Evolutionary conservation across 2,329 filamentous ascomycete species (phyloP), one percentile per base, ranked within the genome.

Genomic region (Aspergillus piperis): DNA sequence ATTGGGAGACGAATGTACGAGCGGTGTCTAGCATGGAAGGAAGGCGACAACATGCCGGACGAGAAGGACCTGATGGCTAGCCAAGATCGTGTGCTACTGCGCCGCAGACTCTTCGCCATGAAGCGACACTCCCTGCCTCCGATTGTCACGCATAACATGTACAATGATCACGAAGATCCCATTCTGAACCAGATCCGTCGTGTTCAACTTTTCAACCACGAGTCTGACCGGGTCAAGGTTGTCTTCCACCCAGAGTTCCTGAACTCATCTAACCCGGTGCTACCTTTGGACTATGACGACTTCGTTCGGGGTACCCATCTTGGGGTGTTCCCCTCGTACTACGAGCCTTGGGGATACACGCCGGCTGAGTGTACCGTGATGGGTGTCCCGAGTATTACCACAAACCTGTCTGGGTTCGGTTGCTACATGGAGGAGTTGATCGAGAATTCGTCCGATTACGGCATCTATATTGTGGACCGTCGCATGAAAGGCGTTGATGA

Each of bases 351-450:
- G 95, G 95, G 95, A 49, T 99, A 99, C 79, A 99, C 95, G 2
- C 95, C 94, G 0, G 94, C 95, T 55, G 95, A 98, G 78, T 99
- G 95, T 78, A 98, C 95, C 0, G 95, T 98, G 64, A 98, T 98
- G 95, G 95, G 95, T 70, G 93, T 99, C 42, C 95, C 95, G 47
- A 96, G 92, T 77, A 97, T 99, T 78, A 98, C 95, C 10, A 98
- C 94, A 27, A 99, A 99, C 78, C 82, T 99, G 48, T 98, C 95
- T 6, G 95, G 95, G 19, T 99, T 99, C 72, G 95, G 95, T 53
- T 98, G 95, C 79, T 98, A 99, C 78, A 99, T 99, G 95, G 95
- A 99, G 78, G 95, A 98, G 78, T 81, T 98, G 68, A 98, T 99
- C 67, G 94, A 98, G 79, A 98, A 98, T 78, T 96, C 94, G 42